These are phyloP conservation scores for Suhomyces kunorum DNA, from an alignment of 1,139 yeast species.

Conservation along the genomic window DNA sequence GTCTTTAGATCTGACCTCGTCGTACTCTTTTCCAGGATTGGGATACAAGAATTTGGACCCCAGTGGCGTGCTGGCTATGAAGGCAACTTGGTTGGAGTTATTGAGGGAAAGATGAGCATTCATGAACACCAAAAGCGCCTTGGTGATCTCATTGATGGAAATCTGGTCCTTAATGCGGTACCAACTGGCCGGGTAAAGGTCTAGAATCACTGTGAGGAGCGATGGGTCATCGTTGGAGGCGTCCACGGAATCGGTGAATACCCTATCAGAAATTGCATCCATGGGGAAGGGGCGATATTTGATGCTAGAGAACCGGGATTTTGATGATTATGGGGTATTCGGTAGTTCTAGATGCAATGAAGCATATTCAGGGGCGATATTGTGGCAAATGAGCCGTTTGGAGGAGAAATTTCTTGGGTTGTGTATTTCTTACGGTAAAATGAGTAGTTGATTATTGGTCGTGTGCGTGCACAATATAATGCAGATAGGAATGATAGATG, in stretches of 20 bases:
- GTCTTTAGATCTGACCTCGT: constrained; percentile 15
- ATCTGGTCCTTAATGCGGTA: constrained; percentile 47
- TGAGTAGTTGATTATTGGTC: background rate
- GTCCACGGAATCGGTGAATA: constrained; percentile 51
- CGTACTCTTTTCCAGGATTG: constrained; percentile 31
- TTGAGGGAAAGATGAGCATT: constrained; percentile 88
- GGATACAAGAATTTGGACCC: constrained; percentile 81
- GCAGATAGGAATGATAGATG: no score
- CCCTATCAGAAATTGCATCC: constrained; percentile 77
- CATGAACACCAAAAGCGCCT: constrained; percentile 65
- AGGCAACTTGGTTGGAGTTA: constrained; percentile 81
- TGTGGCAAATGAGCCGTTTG: background rate
- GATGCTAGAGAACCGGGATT: background rate
- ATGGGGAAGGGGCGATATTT: constrained; percentile 27
- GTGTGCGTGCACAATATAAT: no score
- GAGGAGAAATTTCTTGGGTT: background rate
- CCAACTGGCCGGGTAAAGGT: constrained; percentile 81
- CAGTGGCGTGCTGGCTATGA: constrained; percentile 72
- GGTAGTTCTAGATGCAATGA: background rate
- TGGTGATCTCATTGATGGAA: constrained; percentile 54
- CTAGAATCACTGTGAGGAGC: constrained; percentile 74
- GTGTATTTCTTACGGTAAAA: no score
- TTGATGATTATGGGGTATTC: background rate
- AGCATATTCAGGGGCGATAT: background rate
- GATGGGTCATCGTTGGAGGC: constrained; percentile 69